Conservation (phyloP, 257 asterid species). For the Solanum bukasovii region DNA sequence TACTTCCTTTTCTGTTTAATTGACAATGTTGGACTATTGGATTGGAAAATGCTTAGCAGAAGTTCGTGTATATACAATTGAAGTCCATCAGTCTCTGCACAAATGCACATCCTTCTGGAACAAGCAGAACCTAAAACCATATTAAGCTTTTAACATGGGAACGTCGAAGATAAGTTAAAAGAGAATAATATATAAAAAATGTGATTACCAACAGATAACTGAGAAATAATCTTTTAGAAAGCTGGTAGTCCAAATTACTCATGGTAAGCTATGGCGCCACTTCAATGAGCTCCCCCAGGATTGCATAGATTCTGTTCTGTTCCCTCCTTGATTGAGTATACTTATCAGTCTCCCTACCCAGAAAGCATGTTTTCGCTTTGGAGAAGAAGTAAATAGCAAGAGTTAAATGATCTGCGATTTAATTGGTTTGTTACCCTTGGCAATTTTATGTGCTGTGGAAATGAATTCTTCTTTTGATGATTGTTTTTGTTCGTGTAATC, state of each 20-base stretch:
- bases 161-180: background rate
- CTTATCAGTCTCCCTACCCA: background rate
- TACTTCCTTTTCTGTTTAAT: no score
- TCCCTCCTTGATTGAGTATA: background rate
- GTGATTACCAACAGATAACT: background rate
- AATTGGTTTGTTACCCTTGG: background rate
- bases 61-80: no score
- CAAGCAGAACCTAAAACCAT: background rate
- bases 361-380: background rate
- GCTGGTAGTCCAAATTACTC: background rate
- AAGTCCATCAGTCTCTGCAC: no score
- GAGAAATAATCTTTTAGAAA: background rate
- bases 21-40: no score
- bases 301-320: background rate
- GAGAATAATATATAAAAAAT: background rate
- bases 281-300: background rate
- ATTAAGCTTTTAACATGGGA: background rate
- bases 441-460: background rate
- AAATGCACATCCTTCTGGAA: background rate
- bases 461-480: background rate
- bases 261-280: background rate
- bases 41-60: no score
- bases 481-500: background rate
- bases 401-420: background rate
- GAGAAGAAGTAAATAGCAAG: background rate